These are phyloP conservation scores for Monosporascus sp. DNA, from an alignment of 2,329 filamentous ascomycete species.

Conservation along the genomic window DNA sequence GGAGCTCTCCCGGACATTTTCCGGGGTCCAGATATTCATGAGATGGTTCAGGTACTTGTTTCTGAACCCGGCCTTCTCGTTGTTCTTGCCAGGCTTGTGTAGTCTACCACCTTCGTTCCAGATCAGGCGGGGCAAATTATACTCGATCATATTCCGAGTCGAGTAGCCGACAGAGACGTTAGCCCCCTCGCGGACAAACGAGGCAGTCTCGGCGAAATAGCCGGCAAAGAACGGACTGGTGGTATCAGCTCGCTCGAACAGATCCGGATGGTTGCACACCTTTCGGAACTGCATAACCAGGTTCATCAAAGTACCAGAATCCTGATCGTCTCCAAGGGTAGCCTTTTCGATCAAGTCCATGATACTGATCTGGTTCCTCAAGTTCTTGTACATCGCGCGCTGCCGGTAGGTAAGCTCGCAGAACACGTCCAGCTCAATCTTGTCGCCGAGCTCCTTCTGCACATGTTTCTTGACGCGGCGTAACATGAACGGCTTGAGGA, in stretches of 20 bases:
- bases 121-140: slow-evolving; percentile 74
- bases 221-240: slow-evolving; percentile 77
- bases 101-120: slow-evolving; percentile 76
- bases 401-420: slow-evolving; percentile 96
- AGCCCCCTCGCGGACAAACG: slow-evolving; percentile 83
- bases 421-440: slow-evolving; percentile 94
- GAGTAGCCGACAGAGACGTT: slow-evolving; percentile 82
- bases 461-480: slow-evolving; percentile 99
- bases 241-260: slow-evolving; percentile 93
- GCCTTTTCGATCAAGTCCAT: slow-evolving; percentile 98
- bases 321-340: slow-evolving; percentile 86
- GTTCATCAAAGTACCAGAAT: slow-evolving; percentile 96
- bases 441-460: slow-evolving; percentile 97
- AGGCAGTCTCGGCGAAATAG: slow-evolving; percentile 92
- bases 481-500: slow-evolving; percentile 98
- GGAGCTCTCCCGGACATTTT: slow-evolving; percentile 65
- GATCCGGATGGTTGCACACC: slow-evolving; percentile 95
- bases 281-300: slow-evolving; percentile 99
- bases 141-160: slow-evolving; percentile 79
- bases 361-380: slow-evolving; percentile 96
- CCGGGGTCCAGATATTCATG: slow-evolving; percentile 86
- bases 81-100: slow-evolving; percentile 66
- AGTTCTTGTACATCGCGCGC: slow-evolving; percentile 83
- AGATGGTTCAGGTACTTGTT: slow-evolving; percentile 71
- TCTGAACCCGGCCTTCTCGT: slow-evolving; percentile 71